phyloP scores from a whole-genome alignment of 768 basidiomycete genomes.

The Boletellus sp. region DNA sequence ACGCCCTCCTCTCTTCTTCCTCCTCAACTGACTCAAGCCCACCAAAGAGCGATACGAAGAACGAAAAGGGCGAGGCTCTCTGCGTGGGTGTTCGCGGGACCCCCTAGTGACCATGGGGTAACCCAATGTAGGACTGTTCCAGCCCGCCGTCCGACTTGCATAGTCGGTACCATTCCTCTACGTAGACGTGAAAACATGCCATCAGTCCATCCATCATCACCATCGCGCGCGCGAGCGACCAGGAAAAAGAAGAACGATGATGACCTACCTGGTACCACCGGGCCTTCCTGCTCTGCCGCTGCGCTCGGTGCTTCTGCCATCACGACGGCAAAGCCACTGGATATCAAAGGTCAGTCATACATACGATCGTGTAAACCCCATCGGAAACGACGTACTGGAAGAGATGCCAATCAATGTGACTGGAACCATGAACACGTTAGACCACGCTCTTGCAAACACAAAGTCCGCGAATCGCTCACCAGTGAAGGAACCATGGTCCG shows the following conservation, averaged over 20 bases:
- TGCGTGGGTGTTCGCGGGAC: too few species aligned
- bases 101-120: neutral
- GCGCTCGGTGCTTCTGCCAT: conserved; percentile 23
- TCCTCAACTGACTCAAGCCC: too few species aligned
- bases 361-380: neutral
- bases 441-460: neutral
- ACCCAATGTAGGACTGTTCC: neutral
- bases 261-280: conserved; percentile 21
- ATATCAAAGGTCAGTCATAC: neutral
- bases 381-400: conserved; percentile 14
- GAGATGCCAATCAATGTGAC: conserved; percentile 33
- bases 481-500: conserved; percentile 57
- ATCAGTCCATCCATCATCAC: neutral
- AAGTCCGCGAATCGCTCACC: conserved; percentile 17
- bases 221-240: too few species aligned
- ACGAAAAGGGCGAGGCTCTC: too few species aligned
- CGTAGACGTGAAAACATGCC: neutral
- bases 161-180: conserved; percentile 20
- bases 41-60: too few species aligned
- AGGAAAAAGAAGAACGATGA: too few species aligned
- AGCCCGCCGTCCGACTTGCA: conserved; percentile 7
- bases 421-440: conserved; percentile 3
- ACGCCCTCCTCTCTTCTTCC: too few species aligned
- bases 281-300: conserved; percentile 6
- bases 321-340: conserved; percentile 28